phyloP scores from a whole-genome alignment of 306 rosid species.

The Acacia confusa region DNA sequence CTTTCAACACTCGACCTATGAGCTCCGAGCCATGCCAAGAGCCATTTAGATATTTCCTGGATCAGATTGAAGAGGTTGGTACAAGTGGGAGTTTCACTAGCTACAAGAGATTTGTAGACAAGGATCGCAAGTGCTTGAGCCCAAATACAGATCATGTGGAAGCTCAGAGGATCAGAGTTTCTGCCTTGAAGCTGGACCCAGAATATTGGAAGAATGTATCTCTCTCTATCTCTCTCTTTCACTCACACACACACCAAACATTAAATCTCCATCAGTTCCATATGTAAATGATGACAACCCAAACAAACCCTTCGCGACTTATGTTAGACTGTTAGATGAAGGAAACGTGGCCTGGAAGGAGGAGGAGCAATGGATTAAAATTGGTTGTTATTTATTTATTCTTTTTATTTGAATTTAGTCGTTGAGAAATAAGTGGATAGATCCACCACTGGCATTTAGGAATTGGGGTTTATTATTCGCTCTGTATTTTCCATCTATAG shows the following conservation, averaged over 20 bases:
- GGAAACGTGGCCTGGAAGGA: too few species aligned
- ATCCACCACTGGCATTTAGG: too few species aligned
- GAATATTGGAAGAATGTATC: conserved; percentile 65
- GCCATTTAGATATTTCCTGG: conserved; percentile 60
- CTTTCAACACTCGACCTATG: conserved; percentile 76
- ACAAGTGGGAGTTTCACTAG: conserved; percentile 52
- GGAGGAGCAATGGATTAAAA: too few species aligned
- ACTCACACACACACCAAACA: not conserved
- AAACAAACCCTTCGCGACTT: too few species aligned
- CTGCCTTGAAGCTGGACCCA: conserved; percentile 65
- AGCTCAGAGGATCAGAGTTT: conserved; percentile 51
- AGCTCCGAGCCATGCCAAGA: conserved; percentile 62
- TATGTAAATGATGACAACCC: too few species aligned
- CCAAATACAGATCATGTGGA: conserved; percentile 25
- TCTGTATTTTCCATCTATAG: too few species aligned
- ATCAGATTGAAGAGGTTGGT: conserved; percentile 39
- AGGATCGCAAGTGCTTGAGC: conserved; percentile 39
- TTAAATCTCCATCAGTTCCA: not conserved
- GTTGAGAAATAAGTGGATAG: too few species aligned
- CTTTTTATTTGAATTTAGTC: too few species aligned
- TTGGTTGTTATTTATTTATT: too few species aligned
- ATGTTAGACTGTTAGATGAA: too few species aligned
- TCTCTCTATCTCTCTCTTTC: conserved; percentile 1
- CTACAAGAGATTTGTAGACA: conserved; percentile 44
- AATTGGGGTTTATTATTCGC: too few species aligned